A percentile compares a stretch with the other conserved stretches of the same genome.
Evolutionary conservation across 202 grass and related monocot genomes (phyloP).

Genomic region (Elaeis oleifera): DNA sequence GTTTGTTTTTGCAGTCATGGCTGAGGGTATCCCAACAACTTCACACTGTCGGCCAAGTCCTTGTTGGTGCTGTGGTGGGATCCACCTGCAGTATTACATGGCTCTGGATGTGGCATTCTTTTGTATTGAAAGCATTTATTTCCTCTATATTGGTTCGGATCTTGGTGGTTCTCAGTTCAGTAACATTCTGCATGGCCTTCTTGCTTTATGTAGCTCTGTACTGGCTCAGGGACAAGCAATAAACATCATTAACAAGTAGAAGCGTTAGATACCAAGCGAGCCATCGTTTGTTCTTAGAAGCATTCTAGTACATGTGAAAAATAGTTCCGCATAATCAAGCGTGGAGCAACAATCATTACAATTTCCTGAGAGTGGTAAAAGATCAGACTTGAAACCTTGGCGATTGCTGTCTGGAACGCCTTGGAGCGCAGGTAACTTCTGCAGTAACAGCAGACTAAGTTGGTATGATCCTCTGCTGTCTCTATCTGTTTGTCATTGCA

Average conservation of each 20-base stretch:
- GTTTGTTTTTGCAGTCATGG: conserved; percentile 44
- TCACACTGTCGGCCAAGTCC: conserved; percentile 65
- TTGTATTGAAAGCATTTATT: conserved; percentile 41
- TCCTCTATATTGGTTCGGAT: conserved; percentile 44
- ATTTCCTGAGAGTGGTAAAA: no score
- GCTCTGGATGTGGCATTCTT: conserved; percentile 60
- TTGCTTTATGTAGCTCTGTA: conserved; percentile 34
- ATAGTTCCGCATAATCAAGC: no score
- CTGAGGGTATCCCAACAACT: conserved; percentile 64
- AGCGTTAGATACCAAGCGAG: no score
- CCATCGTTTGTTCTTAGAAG: no score
- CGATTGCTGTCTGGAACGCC: no score
- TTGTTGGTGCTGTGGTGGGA: conserved; percentile 57
- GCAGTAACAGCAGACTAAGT: no score
- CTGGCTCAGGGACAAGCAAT: conserved; percentile 43
- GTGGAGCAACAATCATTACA: no score
- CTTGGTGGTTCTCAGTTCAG: conserved; percentile 37
- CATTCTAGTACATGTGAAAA: no score
- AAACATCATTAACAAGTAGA: not conserved
- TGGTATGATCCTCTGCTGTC: no score
- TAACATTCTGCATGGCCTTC: conserved; percentile 29
- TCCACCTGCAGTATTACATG: conserved; percentile 33
- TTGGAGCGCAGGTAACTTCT: no score
- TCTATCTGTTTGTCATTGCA: no score
- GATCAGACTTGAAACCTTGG: no score